phyloP scores from a whole-genome alignment of 2,329 filamentous ascomycete genomes.

The Didymella keratinophila region DNA sequence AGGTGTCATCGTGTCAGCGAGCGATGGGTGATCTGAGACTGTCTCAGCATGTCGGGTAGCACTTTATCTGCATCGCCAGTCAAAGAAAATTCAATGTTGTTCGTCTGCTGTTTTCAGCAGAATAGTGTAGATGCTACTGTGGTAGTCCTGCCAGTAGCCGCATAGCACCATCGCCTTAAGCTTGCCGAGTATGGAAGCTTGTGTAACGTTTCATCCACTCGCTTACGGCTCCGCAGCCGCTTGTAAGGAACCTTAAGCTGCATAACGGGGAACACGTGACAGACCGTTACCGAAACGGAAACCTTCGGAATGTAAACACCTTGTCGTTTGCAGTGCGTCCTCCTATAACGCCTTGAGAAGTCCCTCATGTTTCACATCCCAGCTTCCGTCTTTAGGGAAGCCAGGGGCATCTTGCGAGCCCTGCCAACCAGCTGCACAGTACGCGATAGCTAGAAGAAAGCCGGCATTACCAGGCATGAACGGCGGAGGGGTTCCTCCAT shows the following conservation, averaged over 20 bases:
- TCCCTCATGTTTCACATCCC: conserved; percentile 35
- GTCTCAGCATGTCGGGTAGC: conserved; percentile 15
- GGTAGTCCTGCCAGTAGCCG: conserved; percentile 3
- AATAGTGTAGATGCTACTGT: background rate
- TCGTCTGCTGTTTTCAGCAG: conserved; percentile 17
- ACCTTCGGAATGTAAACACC: conserved; percentile 18
- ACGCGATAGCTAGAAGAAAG: conserved; percentile 60
- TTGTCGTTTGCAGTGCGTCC: conserved; percentile 15
- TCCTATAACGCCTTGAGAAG: conserved; percentile 29
- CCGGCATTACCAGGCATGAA: conserved; percentile 63
- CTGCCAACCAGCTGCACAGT: conserved; percentile 65
- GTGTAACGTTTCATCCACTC: conserved; percentile 11
- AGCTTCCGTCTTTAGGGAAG: conserved; percentile 33
- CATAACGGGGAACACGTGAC: conserved; percentile 11
- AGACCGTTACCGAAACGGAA: conserved; percentile 3
- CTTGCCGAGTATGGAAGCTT: conserved; percentile 1
- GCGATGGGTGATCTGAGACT: conserved; percentile 11
- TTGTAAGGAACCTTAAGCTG: conserved; percentile 3
- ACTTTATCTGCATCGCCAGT: conserved; percentile 11
- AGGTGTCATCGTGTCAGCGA: conserved; percentile 16
- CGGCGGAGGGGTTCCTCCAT: conserved; percentile 62
- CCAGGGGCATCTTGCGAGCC: conserved; percentile 45
- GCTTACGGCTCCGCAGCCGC: conserved; percentile 7
- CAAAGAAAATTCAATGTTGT: conserved; percentile 10
- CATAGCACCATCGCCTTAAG: background rate